Evolutionary conservation across 495 filamentous ascomycete genomes (phyloP), one percentile per base, ranked within the genome.

Genomic region (Xylaria acuta): DNA sequence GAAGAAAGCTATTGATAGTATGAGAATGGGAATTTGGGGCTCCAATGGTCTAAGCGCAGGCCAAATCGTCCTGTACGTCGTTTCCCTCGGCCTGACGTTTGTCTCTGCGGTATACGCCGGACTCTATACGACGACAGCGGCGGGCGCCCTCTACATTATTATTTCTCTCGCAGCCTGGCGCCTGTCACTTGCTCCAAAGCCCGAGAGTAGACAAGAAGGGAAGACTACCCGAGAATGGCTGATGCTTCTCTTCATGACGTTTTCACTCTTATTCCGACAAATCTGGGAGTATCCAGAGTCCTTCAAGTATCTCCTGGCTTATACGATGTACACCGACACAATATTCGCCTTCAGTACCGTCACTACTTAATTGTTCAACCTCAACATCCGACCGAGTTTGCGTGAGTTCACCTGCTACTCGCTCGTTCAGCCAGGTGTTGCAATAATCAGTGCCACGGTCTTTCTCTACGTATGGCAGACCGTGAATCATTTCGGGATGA

Each of bases 341-440:
- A n/a, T 41, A 6, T 63, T 63, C 22, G 59, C 59, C 11, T 63
- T 63, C 11, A 18, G 59, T 18, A 20, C 59, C 3, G 38, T 63
- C 36, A 63, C 59, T 1, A 20, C 30, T 27, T 38, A 63, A 27
- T 20, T 63, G n/a, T 63, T 63, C 38, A 63, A 63, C 36, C 59
- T 63, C n/a, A 40, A 63, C 11, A 27, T 63, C n/a, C 59, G 59
- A 12, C 59, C 59, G 38, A 63, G 38, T 16, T 20, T 63, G 2
- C 59, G 59, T 27, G 59, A 63, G 59, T 63, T 63, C 38, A 63
- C 59, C 59, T 63, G 43, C 38, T 63, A 63, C 59, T 63, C 59
- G 4, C 59, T 63, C 59, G 59, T 63, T 5, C 59, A 63, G 22
- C 59, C 59, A 14, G 36, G 25, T 14, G 34, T 38, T 1, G 34